Conservation (phyloP, 2,329 filamentous ascomycete genomes). For the Aspergillus pseudotamarii region DNA sequence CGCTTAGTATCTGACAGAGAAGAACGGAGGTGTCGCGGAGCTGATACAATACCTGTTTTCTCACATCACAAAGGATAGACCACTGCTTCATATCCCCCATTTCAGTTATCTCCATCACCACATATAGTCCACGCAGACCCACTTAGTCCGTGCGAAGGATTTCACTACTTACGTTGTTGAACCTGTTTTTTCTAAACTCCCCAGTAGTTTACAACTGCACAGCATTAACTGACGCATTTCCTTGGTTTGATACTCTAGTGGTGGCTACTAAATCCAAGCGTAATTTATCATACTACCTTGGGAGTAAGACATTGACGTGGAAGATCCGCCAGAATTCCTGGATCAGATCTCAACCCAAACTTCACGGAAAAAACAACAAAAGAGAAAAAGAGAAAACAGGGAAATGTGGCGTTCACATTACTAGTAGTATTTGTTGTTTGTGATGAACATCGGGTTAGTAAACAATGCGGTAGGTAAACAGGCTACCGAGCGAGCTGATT, state of each 20-base stretch:
- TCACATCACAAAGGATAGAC: neutral
- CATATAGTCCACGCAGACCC: neutral
- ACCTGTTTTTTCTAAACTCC: neutral
- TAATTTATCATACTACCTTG: no score
- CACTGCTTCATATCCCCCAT: neutral
- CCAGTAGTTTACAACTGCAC: neutral
- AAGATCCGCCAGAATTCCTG: neutral
- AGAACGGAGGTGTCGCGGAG: neutral
- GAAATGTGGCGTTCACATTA: neutral
- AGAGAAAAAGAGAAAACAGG: neutral
- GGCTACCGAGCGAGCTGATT: neutral
- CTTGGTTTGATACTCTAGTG: neutral
- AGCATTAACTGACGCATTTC: neutral
- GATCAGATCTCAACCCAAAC: neutral
- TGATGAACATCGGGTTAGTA: neutral
- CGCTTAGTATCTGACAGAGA: neutral
- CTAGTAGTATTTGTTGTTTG: neutral
- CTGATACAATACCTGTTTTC: neutral
- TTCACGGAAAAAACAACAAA: neutral
- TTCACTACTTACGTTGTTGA: neutral
- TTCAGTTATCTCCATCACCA: neutral
- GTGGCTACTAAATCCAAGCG: no score
- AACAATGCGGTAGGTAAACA: neutral
- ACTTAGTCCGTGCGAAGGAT: neutral
- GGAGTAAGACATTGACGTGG: neutral